These are phyloP conservation scores for Populus euphratica DNA, from an alignment of 345 rosid genomes.

Conservation along the genomic window DNA sequence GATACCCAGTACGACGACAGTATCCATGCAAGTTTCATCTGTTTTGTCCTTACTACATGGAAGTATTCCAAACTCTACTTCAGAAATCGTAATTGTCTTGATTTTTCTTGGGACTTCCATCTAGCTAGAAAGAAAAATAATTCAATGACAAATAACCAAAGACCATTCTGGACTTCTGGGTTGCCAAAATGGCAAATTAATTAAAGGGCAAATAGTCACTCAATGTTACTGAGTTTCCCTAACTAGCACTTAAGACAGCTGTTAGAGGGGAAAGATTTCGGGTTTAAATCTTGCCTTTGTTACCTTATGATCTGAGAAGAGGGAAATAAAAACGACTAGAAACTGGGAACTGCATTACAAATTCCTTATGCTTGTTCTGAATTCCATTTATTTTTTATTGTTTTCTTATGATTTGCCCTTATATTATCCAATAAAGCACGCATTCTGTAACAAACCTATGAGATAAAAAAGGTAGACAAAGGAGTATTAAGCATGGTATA, in stretches of 20 bases:
- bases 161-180: background rate
- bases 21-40: background rate
- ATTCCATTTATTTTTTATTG: background rate
- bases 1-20: background rate
- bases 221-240: background rate
- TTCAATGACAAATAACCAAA: no score
- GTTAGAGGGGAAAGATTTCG: background rate
- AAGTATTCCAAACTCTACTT: background rate
- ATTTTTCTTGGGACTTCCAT: background rate
- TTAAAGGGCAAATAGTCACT: background rate
- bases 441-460: background rate
- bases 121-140: no score
- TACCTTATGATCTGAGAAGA: background rate
- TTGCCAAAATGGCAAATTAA: background rate
- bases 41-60: background rate
- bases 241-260: background rate
- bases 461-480: background rate
- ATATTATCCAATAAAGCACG: background rate
- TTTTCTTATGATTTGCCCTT: background rate
- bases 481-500: background rate
- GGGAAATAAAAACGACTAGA: background rate
- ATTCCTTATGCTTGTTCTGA: background rate
- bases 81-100: background rate
- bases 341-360: background rate
- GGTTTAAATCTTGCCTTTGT: background rate